Base-by-base conservation (phyloP, 2,329 filamentous ascomycete genomes). In the Diaporthe velutina region DNA sequence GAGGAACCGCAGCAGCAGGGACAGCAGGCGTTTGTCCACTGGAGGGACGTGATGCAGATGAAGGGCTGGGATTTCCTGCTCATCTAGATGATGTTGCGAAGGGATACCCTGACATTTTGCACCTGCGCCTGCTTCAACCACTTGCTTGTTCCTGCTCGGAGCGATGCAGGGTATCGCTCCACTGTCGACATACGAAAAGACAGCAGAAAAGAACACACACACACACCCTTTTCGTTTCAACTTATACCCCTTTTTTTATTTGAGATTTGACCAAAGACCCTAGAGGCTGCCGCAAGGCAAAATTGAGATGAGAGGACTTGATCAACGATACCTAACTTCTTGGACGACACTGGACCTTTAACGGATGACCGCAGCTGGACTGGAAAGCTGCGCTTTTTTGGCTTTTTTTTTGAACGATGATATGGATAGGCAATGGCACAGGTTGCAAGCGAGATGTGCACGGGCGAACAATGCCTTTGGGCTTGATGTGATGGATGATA, bases 21-120 rank as follows among this genome's bases (percentile, higher is more conserved):
- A 70, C 66, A 80, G 77, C 77, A 76, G 73, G 78, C 78, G 74
- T 93, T 93, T 86, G 91, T 98, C 84, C 95, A 96, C 92, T 98
- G 96, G 96, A 90, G 96, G 86, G 94, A 98, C 85, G 91, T 96
- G 82, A 98, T 98, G 95, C 91, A 91, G 85, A 91, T 93, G 86
- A 97, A 96, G 87, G 92, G 92, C 79, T 98, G 95, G 96, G 95
- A 98, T 83, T 97, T 95, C 86, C 89, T 98, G 84, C 90, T 98
- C 84, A 96, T 98, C 85, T 98, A 78, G 79, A 77, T 78, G 75
- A 76, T 76, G 75, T 38, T 58, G 61, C 68, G 55, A 54, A 17
- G 54, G 72, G 40, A 74, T 68, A 74, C 73, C 75, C 73, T 64
- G 73, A 74, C 76, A 5, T 76, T 68, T n/a, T 74, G 74, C 55